Percentiles rank a stretch among this genome's conserved stretches.
These are phyloP conservation scores for Linnemannia schmuckeri DNA, from an alignment of 192 early-diverging fungal genomes.

Conservation along the genomic window DNA sequence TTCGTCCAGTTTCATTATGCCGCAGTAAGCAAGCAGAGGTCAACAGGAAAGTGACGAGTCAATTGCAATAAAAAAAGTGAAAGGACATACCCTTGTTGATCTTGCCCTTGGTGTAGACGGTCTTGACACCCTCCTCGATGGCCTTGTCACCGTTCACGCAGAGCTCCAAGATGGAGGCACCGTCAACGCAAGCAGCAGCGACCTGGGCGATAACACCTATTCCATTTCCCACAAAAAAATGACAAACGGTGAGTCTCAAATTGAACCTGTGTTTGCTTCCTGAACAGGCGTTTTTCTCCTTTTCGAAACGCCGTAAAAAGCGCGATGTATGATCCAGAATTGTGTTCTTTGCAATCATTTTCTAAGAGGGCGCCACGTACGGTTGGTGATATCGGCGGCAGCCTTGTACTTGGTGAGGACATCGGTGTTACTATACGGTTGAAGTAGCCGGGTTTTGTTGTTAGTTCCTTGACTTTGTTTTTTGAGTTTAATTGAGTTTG, in stretches of 20 bases:
- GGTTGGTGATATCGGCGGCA: conserved; percentile 90
- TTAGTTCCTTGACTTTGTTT: not conserved
- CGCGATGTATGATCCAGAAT: not conserved
- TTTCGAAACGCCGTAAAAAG: not conserved
- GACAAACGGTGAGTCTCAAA: not conserved
- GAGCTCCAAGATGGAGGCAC: conserved; percentile 88
- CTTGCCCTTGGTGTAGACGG: conserved; percentile 86
- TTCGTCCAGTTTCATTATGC: not conserved
- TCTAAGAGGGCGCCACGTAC: conserved; percentile 56
- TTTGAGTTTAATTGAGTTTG: not conserved
- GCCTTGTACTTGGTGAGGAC: conserved; percentile 95
- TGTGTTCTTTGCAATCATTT: not conserved
- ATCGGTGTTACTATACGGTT: conserved; percentile 66
- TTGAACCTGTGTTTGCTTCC: not conserved
- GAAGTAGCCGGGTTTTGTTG: not conserved
- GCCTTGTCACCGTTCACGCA: conserved; percentile 90
- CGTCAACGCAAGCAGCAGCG: conserved; percentile 77
- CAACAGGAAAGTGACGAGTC: not conserved
- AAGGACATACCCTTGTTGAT: conserved; percentile 72
- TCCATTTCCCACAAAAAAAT: not conserved
- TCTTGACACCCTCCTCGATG: conserved; percentile 82
- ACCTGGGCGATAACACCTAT: conserved; percentile 80
- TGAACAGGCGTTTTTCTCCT: not conserved
- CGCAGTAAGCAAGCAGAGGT: not conserved
- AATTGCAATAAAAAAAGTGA: not conserved